Percentiles rank a stretch among this genome's conserved stretches.
These are phyloP conservation scores for Aspergillus persii DNA, from an alignment of 2,329 filamentous ascomycete genomes.

Conservation along the genomic window DNA sequence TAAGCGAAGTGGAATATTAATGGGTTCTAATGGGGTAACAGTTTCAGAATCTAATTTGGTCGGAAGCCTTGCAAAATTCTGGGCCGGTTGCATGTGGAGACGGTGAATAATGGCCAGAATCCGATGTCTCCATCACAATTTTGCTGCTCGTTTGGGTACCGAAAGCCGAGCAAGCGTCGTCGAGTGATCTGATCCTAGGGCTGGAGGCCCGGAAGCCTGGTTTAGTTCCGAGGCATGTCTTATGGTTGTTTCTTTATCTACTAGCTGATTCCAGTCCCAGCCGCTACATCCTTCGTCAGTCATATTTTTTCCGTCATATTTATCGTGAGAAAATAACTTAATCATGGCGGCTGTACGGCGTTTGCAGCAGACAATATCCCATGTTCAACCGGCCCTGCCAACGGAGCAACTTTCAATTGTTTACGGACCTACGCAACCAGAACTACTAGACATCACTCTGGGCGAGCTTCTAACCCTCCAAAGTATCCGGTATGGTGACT, in stretches of 20 bases:
- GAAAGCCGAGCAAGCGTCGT: conserved; percentile 3
- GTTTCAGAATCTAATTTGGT: not conserved
- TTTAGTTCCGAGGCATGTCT: conserved; percentile 6
- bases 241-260: conserved; percentile 1
- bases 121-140: not conserved
- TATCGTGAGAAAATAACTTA: not conserved
- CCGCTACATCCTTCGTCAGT: not conserved
- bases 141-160: conserved; percentile 1
- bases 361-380: conserved; percentile 31
- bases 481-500: conserved; percentile 61
- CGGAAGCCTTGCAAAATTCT: not conserved
- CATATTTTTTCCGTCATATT: not conserved
- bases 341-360: conserved; percentile 30
- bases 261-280: not conserved
- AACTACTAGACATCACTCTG: conserved; percentile 68
- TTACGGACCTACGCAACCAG: conserved; percentile 66
- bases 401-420: conserved; percentile 54
- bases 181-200: not conserved
- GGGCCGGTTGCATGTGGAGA: not conserved
- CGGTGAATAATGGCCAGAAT: not conserved
- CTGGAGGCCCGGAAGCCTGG: not conserved
- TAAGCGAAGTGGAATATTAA: not conserved
- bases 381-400: conserved; percentile 20
- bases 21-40: not conserved
- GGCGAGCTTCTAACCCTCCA: conserved; percentile 72